These are phyloP conservation scores for Entrophospora sp. DNA, from an alignment of 192 early-diverging fungal species.

Conservation along the genomic window DNA sequence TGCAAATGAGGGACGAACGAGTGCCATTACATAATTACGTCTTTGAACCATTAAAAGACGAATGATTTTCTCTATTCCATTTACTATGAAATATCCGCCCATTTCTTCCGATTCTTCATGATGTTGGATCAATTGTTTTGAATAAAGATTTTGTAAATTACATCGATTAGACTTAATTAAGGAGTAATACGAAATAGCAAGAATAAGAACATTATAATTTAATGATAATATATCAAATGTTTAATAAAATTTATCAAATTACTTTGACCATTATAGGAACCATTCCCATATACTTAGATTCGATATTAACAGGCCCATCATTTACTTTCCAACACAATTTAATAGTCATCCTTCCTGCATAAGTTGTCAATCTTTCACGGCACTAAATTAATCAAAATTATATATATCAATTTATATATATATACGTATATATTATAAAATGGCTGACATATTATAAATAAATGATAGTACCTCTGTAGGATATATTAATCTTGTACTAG, in stretches of 20 bases:
- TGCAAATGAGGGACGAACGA: constrained; percentile 76
- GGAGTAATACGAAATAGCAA: too few relatives aligned
- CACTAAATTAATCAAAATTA: too few relatives aligned
- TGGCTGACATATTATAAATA: neutral
- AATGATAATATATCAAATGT: too few relatives aligned
- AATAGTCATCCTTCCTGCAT: constrained; percentile 69
- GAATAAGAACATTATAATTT: too few relatives aligned
- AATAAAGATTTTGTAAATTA: constrained; percentile 64
- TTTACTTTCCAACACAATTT: constrained; percentile 79
- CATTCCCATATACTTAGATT: constrained; percentile 57
- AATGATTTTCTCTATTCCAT: constrained; percentile 94
- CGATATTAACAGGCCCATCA: constrained; percentile 63
- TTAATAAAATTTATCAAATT: too few relatives aligned
- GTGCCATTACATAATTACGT: constrained; percentile 79
- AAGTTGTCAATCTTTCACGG: constrained; percentile 74
- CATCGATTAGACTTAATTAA: constrained; percentile 77
- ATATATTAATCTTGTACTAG: constrained; percentile 48
- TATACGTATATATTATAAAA: too few relatives aligned
- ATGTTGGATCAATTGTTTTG: constrained; percentile 59
- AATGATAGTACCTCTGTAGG: constrained; percentile 48
- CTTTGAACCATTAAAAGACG: constrained; percentile 88
- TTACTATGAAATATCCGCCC: constrained; percentile 94
- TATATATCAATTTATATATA: too few relatives aligned
- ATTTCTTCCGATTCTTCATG: constrained; percentile 92
- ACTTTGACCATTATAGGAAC: constrained; percentile 79